phyloP scores from a whole-genome alignment of 2,329 filamentous ascomycete species.

The Diatrype stigma region DNA sequence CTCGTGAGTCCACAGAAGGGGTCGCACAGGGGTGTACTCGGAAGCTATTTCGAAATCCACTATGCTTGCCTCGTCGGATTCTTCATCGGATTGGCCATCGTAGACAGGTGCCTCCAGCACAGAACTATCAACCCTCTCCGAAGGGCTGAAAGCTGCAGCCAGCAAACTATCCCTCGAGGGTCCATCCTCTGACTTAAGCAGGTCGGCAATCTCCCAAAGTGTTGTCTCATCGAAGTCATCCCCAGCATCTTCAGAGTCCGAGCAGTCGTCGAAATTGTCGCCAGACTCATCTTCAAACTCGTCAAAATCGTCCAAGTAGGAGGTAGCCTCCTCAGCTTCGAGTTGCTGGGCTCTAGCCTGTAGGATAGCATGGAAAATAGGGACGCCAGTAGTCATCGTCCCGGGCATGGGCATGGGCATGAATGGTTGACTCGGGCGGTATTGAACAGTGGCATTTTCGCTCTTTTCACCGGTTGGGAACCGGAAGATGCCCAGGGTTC shows the following conservation, averaged over 20 bases:
- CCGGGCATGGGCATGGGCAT: conserved; percentile 46
- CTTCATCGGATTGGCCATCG: conserved; percentile 21
- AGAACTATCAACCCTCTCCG: conserved; percentile 14
- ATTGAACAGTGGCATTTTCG: conserved; percentile 46
- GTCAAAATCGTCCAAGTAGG: conserved; percentile 60
- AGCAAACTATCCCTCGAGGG: conserved; percentile 48
- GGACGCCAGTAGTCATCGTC: conserved; percentile 43
- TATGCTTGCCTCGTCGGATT: conserved; percentile 15
- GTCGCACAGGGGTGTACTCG: conserved; percentile 14
- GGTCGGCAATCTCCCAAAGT: conserved; percentile 59
- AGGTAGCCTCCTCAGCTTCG: conserved; percentile 38
- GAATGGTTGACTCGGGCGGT: conserved; percentile 29
- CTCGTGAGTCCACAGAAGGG: conserved; percentile 16
- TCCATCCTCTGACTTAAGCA: conserved; percentile 49
- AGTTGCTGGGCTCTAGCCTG: conserved; percentile 32
- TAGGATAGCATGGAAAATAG: conserved; percentile 23
- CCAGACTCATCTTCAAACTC: conserved; percentile 53
- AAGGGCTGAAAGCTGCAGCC: conserved; percentile 30
- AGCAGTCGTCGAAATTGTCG: conserved; percentile 33
- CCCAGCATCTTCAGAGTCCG: conserved; percentile 35
- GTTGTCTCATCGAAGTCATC: conserved; percentile 59
- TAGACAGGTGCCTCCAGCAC: conserved; percentile 32
- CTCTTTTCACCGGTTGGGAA: conserved; percentile 64
- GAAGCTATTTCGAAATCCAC: conserved; percentile 17
- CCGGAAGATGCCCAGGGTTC: conserved; percentile 60